A percentile compares a stretch with the other conserved stretches of the same genome.
These are phyloP conservation scores for Aphanoascus verrucosus DNA, from an alignment of 2,329 filamentous ascomycete species.

Conservation along the genomic window DNA sequence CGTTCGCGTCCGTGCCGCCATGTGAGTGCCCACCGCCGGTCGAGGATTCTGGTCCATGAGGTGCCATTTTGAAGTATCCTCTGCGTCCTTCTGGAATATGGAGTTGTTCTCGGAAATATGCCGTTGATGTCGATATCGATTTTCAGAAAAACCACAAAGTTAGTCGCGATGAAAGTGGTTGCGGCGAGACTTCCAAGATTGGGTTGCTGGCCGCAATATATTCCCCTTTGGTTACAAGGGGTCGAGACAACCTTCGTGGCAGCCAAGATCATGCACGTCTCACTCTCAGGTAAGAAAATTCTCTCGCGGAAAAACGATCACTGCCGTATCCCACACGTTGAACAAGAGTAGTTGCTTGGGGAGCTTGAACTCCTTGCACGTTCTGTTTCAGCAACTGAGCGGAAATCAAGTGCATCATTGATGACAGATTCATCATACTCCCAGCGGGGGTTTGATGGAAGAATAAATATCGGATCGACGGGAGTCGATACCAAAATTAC, in stretches of 20 bases:
- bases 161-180: not conserved
- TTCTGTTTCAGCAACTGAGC: not conserved
- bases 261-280: slow-evolving; percentile 9
- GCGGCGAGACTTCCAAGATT: not conserved
- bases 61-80: not conserved
- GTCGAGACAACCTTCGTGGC: slow-evolving; percentile 3
- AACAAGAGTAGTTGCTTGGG: not conserved
- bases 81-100: not conserved
- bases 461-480: not conserved
- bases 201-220: not conserved
- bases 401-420: not conserved
- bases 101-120: not conserved
- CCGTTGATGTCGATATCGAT: not conserved
- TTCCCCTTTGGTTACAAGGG: not conserved
- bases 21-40: slow-evolving; percentile 1
- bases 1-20: not conserved
- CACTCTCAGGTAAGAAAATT: not conserved
- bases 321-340: not conserved
- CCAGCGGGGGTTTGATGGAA: not conserved
- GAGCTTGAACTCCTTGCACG: not conserved
- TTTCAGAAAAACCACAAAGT: not conserved
- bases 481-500: slow-evolving; percentile 3
- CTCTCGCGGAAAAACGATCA: not conserved
- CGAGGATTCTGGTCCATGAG: not conserved
- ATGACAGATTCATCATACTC: not conserved